Percentiles rank a stretch among this genome's conserved stretches.
Conservation (phyloP, 169 alveolate species). For the Perkinsus olseni region DNA sequence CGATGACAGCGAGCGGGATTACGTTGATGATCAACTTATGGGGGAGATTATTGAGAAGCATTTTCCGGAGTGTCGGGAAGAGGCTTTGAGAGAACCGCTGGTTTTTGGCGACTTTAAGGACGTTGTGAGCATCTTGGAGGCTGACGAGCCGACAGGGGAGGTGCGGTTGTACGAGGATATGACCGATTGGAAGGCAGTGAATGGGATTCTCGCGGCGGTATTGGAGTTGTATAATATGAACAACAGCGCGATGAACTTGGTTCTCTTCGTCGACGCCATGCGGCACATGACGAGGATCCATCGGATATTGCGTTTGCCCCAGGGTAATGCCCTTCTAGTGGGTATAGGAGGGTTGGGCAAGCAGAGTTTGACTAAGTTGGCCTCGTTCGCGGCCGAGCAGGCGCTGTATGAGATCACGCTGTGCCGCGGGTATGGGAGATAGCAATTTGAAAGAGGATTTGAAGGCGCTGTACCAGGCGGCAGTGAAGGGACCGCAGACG, state of each 20-base stretch:
- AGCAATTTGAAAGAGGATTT: slow-evolving; percentile 82
- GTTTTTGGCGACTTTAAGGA: slow-evolving; percentile 72
- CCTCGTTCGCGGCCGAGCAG: slow-evolving; percentile 78
- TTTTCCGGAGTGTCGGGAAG: slow-evolving; percentile 65
- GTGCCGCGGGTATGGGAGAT: slow-evolving; percentile 74
- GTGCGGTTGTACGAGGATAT: slow-evolving; percentile 76
- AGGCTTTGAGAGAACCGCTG: slow-evolving; percentile 56
- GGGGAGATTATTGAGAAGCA: slow-evolving; percentile 51
- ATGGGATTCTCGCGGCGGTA: slow-evolving; percentile 62
- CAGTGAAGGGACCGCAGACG: slow-evolving; percentile 59
- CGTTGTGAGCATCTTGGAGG: slow-evolving; percentile 46
- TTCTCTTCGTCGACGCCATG: slow-evolving; percentile 88
- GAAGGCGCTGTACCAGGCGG: slow-evolving; percentile 62
- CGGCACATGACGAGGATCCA: slow-evolving; percentile 80
- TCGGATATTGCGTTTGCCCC: slow-evolving; percentile 80
- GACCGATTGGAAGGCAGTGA: slow-evolving; percentile 64
- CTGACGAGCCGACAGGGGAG: slow-evolving; percentile 58
- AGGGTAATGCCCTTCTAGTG: slow-evolving; percentile 86
- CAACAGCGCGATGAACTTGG: slow-evolving; percentile 81
- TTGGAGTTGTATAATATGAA: slow-evolving; percentile 75
- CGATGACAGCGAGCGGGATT: slow-evolving; percentile 67
- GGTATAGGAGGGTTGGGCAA: slow-evolving; percentile 98
- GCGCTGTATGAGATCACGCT: slow-evolving; percentile 70
- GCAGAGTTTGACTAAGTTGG: slow-evolving; percentile 79
- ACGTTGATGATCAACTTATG: slow-evolving; percentile 52